Evolutionary conservation across 2,329 filamentous ascomycete genomes (phyloP).

Genomic region (Massarina eburnea): DNA sequence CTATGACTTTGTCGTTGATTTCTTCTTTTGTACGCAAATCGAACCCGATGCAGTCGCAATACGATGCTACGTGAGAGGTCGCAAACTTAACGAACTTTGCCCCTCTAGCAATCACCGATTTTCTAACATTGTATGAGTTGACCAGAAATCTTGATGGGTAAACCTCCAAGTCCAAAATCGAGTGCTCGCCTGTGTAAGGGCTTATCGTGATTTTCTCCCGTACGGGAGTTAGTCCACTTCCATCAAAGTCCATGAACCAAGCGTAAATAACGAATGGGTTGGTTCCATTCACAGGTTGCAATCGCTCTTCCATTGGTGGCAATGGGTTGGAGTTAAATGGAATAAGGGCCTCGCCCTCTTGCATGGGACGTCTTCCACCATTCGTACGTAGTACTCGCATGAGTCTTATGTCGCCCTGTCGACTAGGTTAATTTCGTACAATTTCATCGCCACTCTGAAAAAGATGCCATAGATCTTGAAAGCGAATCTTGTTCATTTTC

Average conservation of each 20-base stretch:
- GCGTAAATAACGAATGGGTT: conserved; percentile 4
- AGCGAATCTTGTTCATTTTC: conserved; percentile 3
- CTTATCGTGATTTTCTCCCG: conserved; percentile 5
- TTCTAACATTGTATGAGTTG: not conserved
- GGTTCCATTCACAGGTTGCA: not conserved
- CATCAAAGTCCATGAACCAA: conserved; percentile 8
- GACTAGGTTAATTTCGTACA: conserved; percentile 16
- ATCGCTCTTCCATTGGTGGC: no score
- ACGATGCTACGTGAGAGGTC: not conserved
- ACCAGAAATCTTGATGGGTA: conserved; percentile 39
- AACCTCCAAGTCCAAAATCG: conserved; percentile 39
- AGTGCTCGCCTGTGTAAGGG: conserved; percentile 36
- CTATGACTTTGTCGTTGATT: conserved; percentile 2
- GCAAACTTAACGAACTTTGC: not conserved
- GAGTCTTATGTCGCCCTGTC: not conserved
- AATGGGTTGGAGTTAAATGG: no score
- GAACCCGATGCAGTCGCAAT: not conserved
- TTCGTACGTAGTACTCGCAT: not conserved
- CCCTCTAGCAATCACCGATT: not conserved
- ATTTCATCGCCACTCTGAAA: conserved; percentile 26
- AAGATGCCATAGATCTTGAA: conserved; percentile 17
- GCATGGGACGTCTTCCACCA: not conserved
- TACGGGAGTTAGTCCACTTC: conserved; percentile 1
- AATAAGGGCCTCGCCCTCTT: no score
- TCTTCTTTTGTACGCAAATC: conserved; percentile 3